Base-by-base conservation (phyloP, 2,329 filamentous ascomycete genomes). In the Metarhizium robertsii region DNA sequence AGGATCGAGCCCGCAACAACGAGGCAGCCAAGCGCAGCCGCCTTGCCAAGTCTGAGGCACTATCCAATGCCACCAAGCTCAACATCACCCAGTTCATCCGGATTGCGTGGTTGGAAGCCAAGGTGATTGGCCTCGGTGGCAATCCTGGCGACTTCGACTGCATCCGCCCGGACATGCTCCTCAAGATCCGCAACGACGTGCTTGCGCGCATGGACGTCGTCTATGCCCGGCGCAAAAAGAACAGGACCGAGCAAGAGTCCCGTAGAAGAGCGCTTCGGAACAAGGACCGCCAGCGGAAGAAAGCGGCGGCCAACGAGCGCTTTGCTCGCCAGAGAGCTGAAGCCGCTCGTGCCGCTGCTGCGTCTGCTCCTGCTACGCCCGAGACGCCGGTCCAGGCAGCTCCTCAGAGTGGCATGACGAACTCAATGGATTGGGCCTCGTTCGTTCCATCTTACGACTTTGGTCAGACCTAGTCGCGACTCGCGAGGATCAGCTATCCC, bases 11-110 rank as follows among this genome's bases (percentile, higher is more conserved):
- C 46, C 62, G 71, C 4, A 74, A 74, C 62, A 74, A 73, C 57
- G 56, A 61, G 40, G 68, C 72, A 0, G 72, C 72, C 29, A 70
- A 69, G 59, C 68, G 71, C 53, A 69, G 66, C 11, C 65, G 72
- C 1, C 43, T 45, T 0, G n/a, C 61, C 45, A 66, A 63, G 55
- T 32, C 54, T 1, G 51, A 46, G 11, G 64, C 55, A 18, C 38
- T 58, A 20, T 43, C 40, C 18, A 58, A 58, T 16, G 56, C 56
- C 42, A 56, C 43, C 36, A 51, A 38, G 20, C 34, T 5, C 13
- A 38, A 56, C 2, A 20, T 71, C 48, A 25, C 61, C 0, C 46
- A 59, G 0, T 57, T 52, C 36, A 38, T 56, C 16, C 32, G 42
- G 13, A 57, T 54, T 38, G 54, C 49, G 34, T 58, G 57, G 57